Percentiles rank a stretch among this genome's conserved stretches.
Evolutionary conservation across 495 filamentous ascomycete genomes (phyloP).

Genomic region (Neurospora sp.): DNA sequence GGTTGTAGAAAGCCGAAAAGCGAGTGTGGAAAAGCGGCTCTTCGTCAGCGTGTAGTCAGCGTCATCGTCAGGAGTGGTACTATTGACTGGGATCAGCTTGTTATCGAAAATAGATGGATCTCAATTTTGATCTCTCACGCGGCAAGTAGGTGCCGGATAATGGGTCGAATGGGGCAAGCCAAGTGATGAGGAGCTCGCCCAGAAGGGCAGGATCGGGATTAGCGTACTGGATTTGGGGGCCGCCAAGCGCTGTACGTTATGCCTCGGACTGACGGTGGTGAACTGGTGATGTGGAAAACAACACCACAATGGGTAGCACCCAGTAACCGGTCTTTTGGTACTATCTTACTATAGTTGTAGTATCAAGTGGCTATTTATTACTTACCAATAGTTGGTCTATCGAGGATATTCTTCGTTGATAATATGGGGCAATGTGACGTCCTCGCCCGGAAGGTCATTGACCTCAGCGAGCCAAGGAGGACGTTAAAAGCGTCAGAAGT

Average conservation of each 20-base stretch:
- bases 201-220: not conserved
- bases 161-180: not conserved
- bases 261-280: not conserved
- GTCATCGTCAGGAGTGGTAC: not conserved
- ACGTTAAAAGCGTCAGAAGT: not conserved
- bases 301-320: not conserved
- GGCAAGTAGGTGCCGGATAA: not conserved
- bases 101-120: not conserved
- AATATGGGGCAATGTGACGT: not conserved
- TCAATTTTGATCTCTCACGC: not conserved
- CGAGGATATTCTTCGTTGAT: not conserved
- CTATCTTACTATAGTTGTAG: not conserved
- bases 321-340: not conserved
- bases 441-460: not conserved
- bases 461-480: not conserved
- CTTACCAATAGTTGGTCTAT: not conserved
- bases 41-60: not conserved
- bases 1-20: not conserved
- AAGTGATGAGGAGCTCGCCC: not conserved
- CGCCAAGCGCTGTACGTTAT: not conserved
- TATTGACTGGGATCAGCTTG: not conserved
- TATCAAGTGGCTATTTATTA: not conserved
- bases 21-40: not conserved
- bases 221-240: not conserved
- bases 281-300: not conserved